These are phyloP conservation scores for Plantago ovata DNA, from an alignment of 257 asterid genomes.

Conservation along the genomic window DNA sequence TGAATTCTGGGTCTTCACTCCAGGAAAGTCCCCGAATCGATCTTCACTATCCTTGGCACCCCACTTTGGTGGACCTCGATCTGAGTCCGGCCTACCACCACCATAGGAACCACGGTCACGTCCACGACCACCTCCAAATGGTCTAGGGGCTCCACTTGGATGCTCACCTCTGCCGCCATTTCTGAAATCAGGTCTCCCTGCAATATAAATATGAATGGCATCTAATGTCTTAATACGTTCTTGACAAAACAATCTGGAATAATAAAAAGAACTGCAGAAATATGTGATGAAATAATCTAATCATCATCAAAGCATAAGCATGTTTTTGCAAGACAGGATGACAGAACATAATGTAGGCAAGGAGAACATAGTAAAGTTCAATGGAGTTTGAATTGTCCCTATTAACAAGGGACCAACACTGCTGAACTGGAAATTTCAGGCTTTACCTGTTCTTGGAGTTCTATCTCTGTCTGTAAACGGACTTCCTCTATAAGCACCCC, in stretches of 20 bases:
- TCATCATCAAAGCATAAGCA: not conserved
- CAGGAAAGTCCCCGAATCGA: conserved; percentile 52
- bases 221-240: not conserved
- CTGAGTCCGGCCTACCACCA: too few relatives aligned
- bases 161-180: conserved; percentile 34
- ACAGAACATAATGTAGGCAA: not conserved
- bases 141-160: too few relatives aligned
- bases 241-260: not conserved
- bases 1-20: conserved; percentile 52
- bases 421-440: conserved; percentile 18
- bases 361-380: not conserved
- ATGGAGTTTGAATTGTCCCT: not conserved
- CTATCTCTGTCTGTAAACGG: conserved; percentile 56
- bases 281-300: not conserved
- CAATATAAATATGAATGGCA: conserved; percentile 13
- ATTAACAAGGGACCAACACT: not conserved
- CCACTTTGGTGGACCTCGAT: conserved; percentile 16
- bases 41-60: conserved; percentile 49
- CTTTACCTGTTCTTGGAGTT: conserved; percentile 57
- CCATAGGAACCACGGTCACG: too few relatives aligned
- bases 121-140: too few relatives aligned
- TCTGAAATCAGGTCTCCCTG: conserved; percentile 78
- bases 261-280: not conserved
- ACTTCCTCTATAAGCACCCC: conserved; percentile 53
- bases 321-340: not conserved